Conservation (phyloP, 139 green algal genomes). For the Coccomyxa sp. region DNA sequence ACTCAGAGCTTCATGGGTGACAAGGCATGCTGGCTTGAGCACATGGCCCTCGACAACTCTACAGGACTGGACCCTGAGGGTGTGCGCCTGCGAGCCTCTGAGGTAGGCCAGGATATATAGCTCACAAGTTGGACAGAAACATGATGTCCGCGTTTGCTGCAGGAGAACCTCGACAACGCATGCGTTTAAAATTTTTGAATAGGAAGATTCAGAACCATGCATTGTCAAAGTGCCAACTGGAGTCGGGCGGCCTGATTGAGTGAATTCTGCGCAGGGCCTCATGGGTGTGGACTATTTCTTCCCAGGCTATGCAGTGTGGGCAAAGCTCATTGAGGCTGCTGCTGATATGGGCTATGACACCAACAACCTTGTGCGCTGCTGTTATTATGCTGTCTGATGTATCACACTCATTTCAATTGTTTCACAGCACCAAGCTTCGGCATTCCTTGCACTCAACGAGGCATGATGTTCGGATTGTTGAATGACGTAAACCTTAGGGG, state of each 20-base stretch:
- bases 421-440: too few relatives aligned
- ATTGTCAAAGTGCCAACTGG: too few relatives aligned
- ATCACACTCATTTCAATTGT: not conserved
- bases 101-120: not conserved
- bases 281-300: slow-evolving; percentile 72
- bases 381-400: not conserved
- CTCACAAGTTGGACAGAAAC: too few relatives aligned
- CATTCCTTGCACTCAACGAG: too few relatives aligned
- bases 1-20: slow-evolving; percentile 6
- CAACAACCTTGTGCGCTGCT: slow-evolving; percentile 46
- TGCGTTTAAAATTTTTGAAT: too few relatives aligned
- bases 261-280: slow-evolving; percentile 22
- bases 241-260: too few relatives aligned
- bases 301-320: slow-evolving; percentile 63
- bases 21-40: slow-evolving; percentile 41
- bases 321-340: slow-evolving; percentile 61
- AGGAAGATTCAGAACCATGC: too few relatives aligned
- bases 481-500: too few relatives aligned
- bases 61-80: slow-evolving; percentile 52
- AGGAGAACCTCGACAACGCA: too few relatives aligned
- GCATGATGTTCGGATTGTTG: too few relatives aligned
- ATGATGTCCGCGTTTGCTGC: too few relatives aligned
- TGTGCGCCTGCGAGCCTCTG: slow-evolving; percentile 50
- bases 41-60: slow-evolving; percentile 35
- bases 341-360: slow-evolving; percentile 72